Percentiles rank a stretch among this genome's conserved stretches.
Evolutionary conservation across 257 asterid genomes (phyloP).

Genomic region (Scutellaria galericulata): DNA sequence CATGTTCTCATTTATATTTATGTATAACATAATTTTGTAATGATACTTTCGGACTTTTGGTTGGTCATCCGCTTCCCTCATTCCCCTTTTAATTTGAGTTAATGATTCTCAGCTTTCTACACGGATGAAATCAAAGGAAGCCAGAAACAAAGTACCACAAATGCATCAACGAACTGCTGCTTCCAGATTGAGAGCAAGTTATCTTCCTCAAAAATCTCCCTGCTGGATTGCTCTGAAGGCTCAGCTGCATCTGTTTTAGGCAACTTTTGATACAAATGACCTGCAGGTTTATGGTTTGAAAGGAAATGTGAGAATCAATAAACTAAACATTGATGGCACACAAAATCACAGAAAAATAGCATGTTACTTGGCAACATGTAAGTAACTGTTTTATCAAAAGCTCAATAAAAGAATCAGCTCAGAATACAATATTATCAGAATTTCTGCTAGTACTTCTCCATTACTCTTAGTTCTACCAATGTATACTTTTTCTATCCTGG

Average conservation of each 20-base stretch:
- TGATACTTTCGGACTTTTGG: too few relatives aligned
- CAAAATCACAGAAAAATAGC: background rate
- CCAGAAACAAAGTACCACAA: conserved; percentile 47
- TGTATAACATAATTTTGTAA: too few relatives aligned
- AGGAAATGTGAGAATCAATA: conserved; percentile 23
- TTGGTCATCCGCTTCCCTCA: too few relatives aligned
- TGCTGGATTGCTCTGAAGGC: conserved; percentile 35
- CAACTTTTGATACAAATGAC: conserved; percentile 49
- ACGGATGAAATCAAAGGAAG: background rate
- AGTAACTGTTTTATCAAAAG: too few relatives aligned
- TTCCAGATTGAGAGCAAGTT: conserved; percentile 62
- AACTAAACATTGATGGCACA: conserved; percentile 7
- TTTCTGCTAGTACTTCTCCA: background rate
- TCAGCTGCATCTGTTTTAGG: conserved; percentile 47
- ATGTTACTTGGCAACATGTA: background rate
- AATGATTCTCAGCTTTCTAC: too few relatives aligned
- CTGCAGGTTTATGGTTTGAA: conserved; percentile 45
- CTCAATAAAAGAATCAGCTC: too few relatives aligned
- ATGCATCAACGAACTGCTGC: conserved; percentile 74
- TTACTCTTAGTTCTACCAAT: background rate
- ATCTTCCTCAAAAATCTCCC: conserved; percentile 42
- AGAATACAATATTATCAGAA: background rate
- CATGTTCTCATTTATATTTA: too few relatives aligned
- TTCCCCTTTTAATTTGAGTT: too few relatives aligned
- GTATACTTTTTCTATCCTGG: background rate